A percentile compares a stretch with the other conserved stretches of the same genome.
Evolutionary conservation across 1,284 basidiomycete genomes (phyloP).

Genomic region (Blastosporella zonata): DNA sequence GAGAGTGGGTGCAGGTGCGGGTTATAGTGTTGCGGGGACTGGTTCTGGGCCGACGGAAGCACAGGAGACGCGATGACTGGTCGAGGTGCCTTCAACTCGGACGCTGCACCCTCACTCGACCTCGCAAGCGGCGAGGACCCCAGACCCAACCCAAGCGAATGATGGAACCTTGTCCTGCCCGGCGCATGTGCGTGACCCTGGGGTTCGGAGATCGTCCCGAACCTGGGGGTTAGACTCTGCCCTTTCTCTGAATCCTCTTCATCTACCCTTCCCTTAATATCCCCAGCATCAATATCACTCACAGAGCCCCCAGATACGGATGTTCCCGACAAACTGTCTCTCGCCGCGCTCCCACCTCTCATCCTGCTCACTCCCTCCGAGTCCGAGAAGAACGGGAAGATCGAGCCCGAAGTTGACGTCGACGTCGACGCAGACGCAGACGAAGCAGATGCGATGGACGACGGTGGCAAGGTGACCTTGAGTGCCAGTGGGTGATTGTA

Average conservation of each 20-base stretch:
- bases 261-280: background rate
- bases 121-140: conserved; percentile 12
- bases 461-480: background rate
- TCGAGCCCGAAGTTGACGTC: conserved; percentile 6
- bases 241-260: background rate
- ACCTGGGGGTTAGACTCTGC: background rate
- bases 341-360: conserved; percentile 6
- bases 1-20: background rate
- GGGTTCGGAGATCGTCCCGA: conserved; percentile 18
- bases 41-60: background rate
- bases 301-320: conserved; percentile 27
- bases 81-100: background rate
- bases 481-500: background rate
- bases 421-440: conserved; percentile 9
- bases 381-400: conserved; percentile 8
- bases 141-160: background rate
- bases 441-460: background rate
- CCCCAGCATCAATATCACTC: conserved; percentile 2
- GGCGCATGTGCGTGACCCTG: conserved; percentile 3
- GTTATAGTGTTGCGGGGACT: background rate
- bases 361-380: conserved; percentile 1
- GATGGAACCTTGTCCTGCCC: background rate
- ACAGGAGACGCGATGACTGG: background rate
- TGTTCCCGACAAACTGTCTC: conserved; percentile 31
- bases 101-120: background rate